These are phyloP conservation scores for Diaporthe nobilis DNA, from an alignment of 2,329 filamentous ascomycete species.

Conservation along the genomic window DNA sequence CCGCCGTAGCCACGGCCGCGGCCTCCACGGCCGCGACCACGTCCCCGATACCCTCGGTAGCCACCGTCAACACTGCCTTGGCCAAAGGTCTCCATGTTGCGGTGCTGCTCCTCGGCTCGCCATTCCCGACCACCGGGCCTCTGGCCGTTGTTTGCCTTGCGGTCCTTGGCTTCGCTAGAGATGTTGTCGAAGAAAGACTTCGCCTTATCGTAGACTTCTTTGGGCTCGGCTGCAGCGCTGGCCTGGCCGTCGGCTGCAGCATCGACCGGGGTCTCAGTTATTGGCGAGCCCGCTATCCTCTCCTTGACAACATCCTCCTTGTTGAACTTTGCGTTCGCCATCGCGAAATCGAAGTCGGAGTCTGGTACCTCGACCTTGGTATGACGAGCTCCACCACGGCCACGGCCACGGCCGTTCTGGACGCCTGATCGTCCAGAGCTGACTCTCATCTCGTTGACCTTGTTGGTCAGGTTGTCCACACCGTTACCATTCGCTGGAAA, in stretches of 20 bases:
- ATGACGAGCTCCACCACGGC: constrained; percentile 62
- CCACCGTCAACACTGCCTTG: constrained; percentile 93
- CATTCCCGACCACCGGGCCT: constrained; percentile 87
- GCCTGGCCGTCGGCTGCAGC: constrained; percentile 53
- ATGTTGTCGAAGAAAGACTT: constrained; percentile 99
- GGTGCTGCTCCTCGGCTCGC: constrained; percentile 91
- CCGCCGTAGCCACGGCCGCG: constrained; percentile 59
- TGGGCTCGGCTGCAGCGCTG: constrained; percentile 40
- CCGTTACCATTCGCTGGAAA: constrained; percentile 58
- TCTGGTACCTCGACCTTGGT: constrained; percentile 89
- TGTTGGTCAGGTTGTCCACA: constrained; percentile 80
- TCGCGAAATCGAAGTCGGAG: constrained; percentile 93
- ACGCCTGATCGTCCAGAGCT: constrained; percentile 68
- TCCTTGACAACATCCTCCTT: constrained; percentile 90
- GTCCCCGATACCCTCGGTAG: constrained; percentile 82
- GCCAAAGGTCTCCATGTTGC: constrained; percentile 98
- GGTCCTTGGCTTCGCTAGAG: constrained; percentile 91
- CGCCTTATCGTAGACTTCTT: constrained; percentile 84
- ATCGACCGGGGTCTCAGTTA: constrained; percentile 65
- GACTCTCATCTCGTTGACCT: constrained; percentile 83
- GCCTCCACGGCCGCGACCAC: constrained; percentile 80
- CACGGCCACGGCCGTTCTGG: constrained; percentile 56
- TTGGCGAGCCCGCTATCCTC: constrained; percentile 81
- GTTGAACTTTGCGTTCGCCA: constrained; percentile 89
- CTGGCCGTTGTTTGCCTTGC: constrained; percentile 78